These are phyloP conservation scores for Lecanoromycetidae sp. DNA, from an alignment of 2,329 filamentous ascomycete species.

Conservation along the genomic window DNA sequence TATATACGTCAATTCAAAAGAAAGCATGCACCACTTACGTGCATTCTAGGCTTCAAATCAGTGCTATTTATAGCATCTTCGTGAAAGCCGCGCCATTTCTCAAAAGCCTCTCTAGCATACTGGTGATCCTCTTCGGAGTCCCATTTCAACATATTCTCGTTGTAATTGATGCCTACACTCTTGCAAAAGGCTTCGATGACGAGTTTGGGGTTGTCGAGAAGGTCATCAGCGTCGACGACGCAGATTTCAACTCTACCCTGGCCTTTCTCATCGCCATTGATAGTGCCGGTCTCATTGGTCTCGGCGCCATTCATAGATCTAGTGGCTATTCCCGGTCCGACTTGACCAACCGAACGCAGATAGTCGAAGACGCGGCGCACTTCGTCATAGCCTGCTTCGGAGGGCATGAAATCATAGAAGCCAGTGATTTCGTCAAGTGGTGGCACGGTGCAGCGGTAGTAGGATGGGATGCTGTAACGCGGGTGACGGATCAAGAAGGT, in stretches of 20 bases:
- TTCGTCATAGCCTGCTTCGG: slow-evolving; percentile 83
- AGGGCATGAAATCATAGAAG: slow-evolving; percentile 75
- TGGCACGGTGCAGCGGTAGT: slow-evolving; percentile 86
- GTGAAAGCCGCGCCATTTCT: slow-evolving; percentile 96
- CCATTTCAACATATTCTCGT: slow-evolving; percentile 73
- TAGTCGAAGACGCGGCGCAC: slow-evolving; percentile 80
- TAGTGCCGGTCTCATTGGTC: slow-evolving; percentile 23
- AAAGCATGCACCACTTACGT: slow-evolving; percentile 27
- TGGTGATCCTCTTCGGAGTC: slow-evolving; percentile 58
- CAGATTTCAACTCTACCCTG: slow-evolving; percentile 50
- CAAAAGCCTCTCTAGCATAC: slow-evolving; percentile 63
- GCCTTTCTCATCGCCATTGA: slow-evolving; percentile 21
- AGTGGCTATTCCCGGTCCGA: slow-evolving; percentile 53
- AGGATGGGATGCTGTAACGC: slow-evolving; percentile 80
- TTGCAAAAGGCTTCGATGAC: slow-evolving; percentile 71
- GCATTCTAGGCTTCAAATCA: slow-evolving; percentile 51
- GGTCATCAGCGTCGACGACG: slow-evolving; percentile 84
- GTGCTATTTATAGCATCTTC: slow-evolving; percentile 82
- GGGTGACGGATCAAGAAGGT: slow-evolving; percentile 95
- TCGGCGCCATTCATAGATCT: slow-evolving; percentile 12
- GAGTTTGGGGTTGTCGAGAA: slow-evolving; percentile 70
- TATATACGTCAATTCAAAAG: not conserved
- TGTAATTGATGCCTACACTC: slow-evolving; percentile 65
- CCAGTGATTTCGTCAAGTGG: slow-evolving; percentile 72
- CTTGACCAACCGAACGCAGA: slow-evolving; percentile 53